A percentile compares a stretch with the other conserved stretches of the same genome.
These are phyloP conservation scores for Zygoascus bituminiphila DNA, from an alignment of 805 yeast genomes.

Conservation along the genomic window DNA sequence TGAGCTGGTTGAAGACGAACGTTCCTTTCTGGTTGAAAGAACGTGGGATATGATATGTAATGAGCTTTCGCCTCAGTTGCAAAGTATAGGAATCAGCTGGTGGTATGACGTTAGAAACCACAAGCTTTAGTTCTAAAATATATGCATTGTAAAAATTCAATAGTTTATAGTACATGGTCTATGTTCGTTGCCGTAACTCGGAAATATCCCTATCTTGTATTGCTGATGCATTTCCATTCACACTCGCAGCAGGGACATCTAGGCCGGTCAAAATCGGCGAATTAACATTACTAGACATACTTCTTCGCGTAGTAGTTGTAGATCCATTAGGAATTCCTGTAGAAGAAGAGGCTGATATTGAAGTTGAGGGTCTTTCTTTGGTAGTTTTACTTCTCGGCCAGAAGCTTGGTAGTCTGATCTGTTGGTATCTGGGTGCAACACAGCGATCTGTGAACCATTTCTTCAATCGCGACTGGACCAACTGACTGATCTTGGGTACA, in stretches of 20 bases:
- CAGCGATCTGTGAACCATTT: conserved; percentile 90
- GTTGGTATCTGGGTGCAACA: conserved; percentile 88
- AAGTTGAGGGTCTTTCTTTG: conserved; percentile 9
- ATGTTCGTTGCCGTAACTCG: not conserved
- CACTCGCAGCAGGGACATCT: not conserved
- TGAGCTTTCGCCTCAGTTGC: conserved; percentile 36
- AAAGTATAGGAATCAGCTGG: conserved; percentile 27
- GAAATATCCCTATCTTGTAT: not conserved
- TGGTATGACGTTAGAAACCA: conserved; percentile 17
- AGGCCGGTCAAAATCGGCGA: not conserved
- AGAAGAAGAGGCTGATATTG: conserved; percentile 6
- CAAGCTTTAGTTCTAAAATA: not conserved
- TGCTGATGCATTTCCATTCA: not conserved
- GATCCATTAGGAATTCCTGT: not conserved
- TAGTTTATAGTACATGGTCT: no score
- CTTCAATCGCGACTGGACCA: conserved; percentile 73
- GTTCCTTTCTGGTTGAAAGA: conserved; percentile 30
- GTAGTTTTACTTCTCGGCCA: conserved; percentile 51
- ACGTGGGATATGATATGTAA: conserved; percentile 52
- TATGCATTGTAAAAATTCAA: no score
- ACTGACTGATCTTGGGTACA: conserved; percentile 80
- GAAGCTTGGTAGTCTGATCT: conserved; percentile 71
- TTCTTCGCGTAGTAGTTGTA: not conserved
- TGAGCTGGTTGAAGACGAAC: conserved; percentile 27
- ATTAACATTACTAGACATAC: not conserved